These are phyloP conservation scores for Aspergillus novofumigatus DNA, from an alignment of 2,329 filamentous ascomycete species.

Conservation along the genomic window DNA sequence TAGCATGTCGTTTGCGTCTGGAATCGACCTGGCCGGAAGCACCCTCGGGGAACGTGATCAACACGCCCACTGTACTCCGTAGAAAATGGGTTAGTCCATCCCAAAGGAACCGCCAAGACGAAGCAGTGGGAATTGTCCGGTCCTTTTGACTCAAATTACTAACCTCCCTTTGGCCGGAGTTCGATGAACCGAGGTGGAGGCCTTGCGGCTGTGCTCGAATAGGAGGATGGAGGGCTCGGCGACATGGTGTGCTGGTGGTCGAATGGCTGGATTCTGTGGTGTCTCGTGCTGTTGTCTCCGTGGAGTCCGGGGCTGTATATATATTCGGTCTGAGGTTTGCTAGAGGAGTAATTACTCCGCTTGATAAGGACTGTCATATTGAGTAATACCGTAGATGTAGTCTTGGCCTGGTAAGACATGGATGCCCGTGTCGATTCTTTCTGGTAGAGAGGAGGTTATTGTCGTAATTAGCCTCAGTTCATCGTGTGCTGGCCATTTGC, in stretches of 20 bases:
- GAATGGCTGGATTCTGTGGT: not conserved
- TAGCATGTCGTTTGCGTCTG: slow-evolving; percentile 2
- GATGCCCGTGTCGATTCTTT: too few relatives aligned
- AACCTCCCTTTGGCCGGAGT: slow-evolving; percentile 3
- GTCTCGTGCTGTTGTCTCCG: not conserved
- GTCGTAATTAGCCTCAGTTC: too few relatives aligned
- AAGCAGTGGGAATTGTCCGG: not conserved
- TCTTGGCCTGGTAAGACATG: not conserved
- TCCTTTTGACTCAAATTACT: not conserved
- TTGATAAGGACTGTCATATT: not conserved
- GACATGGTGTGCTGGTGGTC: not conserved
- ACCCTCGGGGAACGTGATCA: slow-evolving; percentile 2
- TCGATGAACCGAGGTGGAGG: not conserved
- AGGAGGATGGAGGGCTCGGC: not conserved
- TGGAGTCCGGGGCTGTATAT: not conserved
- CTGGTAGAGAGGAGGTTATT: too few relatives aligned
- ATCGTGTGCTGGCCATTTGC: not conserved
- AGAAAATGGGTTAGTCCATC: not conserved
- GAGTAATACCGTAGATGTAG: not conserved
- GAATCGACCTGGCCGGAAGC: not conserved
- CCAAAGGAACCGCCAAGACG: not conserved
- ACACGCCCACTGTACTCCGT: not conserved
- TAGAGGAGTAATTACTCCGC: not conserved
- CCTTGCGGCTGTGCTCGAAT: not conserved
- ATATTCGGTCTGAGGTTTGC: not conserved